Base-by-base conservation (phyloP, 2,329 filamentous ascomycete genomes). In the Epichloe hybrida region DNA sequence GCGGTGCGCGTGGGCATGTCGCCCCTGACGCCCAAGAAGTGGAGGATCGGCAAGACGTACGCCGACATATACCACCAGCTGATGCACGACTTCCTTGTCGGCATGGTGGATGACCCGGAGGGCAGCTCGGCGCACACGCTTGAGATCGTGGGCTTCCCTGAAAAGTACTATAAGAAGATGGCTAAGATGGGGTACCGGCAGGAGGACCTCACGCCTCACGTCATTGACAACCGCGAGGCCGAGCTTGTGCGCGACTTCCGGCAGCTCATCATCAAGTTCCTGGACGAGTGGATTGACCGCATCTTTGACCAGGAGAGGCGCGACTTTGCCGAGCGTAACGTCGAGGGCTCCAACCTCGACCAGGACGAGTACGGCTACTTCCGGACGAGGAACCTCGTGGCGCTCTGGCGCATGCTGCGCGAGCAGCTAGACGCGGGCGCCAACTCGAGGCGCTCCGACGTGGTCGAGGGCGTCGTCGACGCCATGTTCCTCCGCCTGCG, bases 91-190 rank as follows among this genome's bases (percentile, higher is more conserved):
- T 95, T 93, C 65, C 76, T 98, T 9, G 72, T 94, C 49, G 80
- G 74, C 27, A 81, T 89, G 63, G 83, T 97, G 53, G 86, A 96
- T 58, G 87, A 95, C 61, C 79, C 86, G 1, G 81, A 89, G 48
- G 78, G 88, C n/a, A 88, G 81, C 45, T 90, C 90, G 0, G 84
- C 85, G 21, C 88, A 95, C 63, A 86, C 93, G 59, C 79, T 98
- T 20, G 84, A 88, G 56, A 94, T 98, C 57, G 84, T 97, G 61
- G 86, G 94, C 62, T 98, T 91, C 84, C 88, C 87, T 5, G 88
- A 94, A 55, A 93, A 91, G 64, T 98, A 98, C 71, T 95, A 97
- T 69, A 80, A 83, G 61, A 96, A 95, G 70, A 96, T 98, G 89
- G 76, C 75, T 61, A 94, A 94, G 67, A 78, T 98, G 17, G 89